Evolutionary conservation across 768 basidiomycete genomes (phyloP).

Genomic region (Trametes maxima): DNA sequence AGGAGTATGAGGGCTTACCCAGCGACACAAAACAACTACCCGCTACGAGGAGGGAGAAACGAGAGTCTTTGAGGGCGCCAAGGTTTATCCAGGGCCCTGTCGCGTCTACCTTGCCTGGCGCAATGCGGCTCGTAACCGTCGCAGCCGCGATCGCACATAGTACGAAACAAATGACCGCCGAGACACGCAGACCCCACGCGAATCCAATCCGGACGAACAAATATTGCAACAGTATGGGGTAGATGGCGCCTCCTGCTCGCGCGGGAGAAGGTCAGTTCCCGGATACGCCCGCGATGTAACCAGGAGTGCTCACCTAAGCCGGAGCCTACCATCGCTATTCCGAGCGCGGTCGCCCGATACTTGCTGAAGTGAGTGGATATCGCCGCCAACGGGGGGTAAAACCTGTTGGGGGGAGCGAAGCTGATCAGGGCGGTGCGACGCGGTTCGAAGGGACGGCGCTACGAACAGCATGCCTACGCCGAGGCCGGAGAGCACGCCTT

Average conservation of each 20-base stretch:
- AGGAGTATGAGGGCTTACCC: slow-evolving; percentile 39
- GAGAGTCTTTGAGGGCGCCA: slow-evolving; percentile 34
- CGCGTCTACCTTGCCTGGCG: slow-evolving; percentile 22
- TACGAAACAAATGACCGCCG: slow-evolving; percentile 50
- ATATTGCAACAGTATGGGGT: slow-evolving; percentile 62
- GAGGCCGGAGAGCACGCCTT: slow-evolving; percentile 67
- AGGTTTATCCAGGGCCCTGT: slow-evolving; percentile 28
- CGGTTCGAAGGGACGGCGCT: not conserved
- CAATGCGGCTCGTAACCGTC: slow-evolving; percentile 45
- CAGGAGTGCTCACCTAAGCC: slow-evolving; percentile 49
- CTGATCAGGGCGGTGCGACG: slow-evolving; percentile 6
- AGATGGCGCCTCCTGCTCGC: slow-evolving; percentile 64
- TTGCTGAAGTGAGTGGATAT: slow-evolving; percentile 66
- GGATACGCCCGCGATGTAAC: slow-evolving; percentile 28
- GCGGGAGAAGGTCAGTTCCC: not conserved
- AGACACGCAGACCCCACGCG: slow-evolving; percentile 61
- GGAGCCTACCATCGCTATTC: slow-evolving; percentile 69
- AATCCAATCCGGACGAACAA: slow-evolving; percentile 61
- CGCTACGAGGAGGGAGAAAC: slow-evolving; percentile 53
- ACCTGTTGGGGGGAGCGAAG: slow-evolving; percentile 41
- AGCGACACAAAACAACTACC: slow-evolving; percentile 65
- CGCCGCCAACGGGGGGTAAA: slow-evolving; percentile 68
- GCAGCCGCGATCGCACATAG: slow-evolving; percentile 51
- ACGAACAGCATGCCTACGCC: slow-evolving; percentile 59
- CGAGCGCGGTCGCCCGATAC: slow-evolving; percentile 71